Percentiles rank a stretch among this genome's conserved stretches.
These are phyloP conservation scores for Larix kaempferi DNA, from an alignment of 75 land plant genomes.

Conservation along the genomic window DNA sequence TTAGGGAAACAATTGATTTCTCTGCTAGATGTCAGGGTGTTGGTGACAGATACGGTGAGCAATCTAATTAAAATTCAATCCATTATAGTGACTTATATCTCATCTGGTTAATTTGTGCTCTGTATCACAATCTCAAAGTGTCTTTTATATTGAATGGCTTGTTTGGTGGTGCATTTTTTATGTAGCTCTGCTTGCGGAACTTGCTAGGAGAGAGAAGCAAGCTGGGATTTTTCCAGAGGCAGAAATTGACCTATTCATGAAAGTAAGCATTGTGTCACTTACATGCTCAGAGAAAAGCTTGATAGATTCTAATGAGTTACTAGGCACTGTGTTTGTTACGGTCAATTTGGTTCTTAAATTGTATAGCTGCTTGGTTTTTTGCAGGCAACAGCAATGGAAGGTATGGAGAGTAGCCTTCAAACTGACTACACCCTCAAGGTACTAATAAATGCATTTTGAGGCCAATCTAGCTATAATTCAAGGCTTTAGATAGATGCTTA, in stretches of 20 bases:
- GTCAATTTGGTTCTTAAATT: too few species aligned
- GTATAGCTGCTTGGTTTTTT: constrained; percentile 18
- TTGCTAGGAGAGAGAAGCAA: constrained; percentile 60
- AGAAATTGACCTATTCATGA: constrained; percentile 84
- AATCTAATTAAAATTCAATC: background rate
- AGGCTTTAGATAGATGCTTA: background rate
- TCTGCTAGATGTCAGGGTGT: constrained; percentile 77
- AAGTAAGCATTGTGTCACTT: constrained; percentile 29
- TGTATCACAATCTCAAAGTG: constrained; percentile 6
- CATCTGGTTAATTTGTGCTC: background rate
- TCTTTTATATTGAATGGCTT: background rate
- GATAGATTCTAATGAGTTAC: too few species aligned
- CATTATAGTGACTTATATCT: background rate
- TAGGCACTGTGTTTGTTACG: too few species aligned
- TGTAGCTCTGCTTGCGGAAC: constrained; percentile 51
- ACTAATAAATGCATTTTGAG: too few species aligned
- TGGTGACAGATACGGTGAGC: constrained; percentile 47
- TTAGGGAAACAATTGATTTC: constrained; percentile 77
- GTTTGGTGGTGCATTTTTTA: background rate
- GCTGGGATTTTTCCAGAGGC: constrained; percentile 62
- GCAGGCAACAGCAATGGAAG: constrained; percentile 64
- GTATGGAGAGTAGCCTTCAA: constrained; percentile 40
- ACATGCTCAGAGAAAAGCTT: too few species aligned
- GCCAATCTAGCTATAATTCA: background rate
- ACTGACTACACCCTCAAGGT: constrained; percentile 78